A percentile compares a stretch with the other conserved stretches of the same genome.
phyloP scores from a whole-genome alignment of 495 filamentous ascomycete genomes.

The Copromyces sp. region DNA sequence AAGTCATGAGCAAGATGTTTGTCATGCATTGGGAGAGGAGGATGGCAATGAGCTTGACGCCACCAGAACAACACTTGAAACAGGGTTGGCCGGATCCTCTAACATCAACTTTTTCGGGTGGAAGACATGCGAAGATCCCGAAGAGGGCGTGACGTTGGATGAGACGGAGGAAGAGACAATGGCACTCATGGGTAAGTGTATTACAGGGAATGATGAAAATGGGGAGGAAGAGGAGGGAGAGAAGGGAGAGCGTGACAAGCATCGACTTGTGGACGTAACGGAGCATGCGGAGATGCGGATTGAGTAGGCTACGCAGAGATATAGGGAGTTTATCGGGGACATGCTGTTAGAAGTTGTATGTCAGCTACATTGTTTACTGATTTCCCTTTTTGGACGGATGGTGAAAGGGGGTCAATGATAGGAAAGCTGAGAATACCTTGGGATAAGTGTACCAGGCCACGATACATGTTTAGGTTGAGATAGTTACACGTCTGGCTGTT shows the following conservation, averaged over 20 bases:
- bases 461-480: background rate
- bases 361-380: background rate
- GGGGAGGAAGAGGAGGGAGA: background rate
- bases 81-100: background rate
- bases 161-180: background rate
- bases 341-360: background rate
- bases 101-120: background rate
- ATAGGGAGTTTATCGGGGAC: background rate
- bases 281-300: background rate
- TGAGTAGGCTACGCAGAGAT: background rate
- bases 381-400: background rate
- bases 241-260: background rate
- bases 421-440: background rate
- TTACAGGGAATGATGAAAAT: background rate
- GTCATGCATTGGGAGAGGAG: background rate
- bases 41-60: background rate
- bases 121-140: constrained; percentile 2
- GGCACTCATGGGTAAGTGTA: background rate
- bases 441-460: background rate
- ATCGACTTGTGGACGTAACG: background rate
- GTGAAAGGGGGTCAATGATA: background rate
- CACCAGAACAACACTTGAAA: background rate
- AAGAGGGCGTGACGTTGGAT: constrained; percentile 1
- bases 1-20: background rate
- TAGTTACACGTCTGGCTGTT: background rate